Evolutionary conservation across 2,329 filamentous ascomycete species (phyloP).

Genomic region (Cadophora sp.): DNA sequence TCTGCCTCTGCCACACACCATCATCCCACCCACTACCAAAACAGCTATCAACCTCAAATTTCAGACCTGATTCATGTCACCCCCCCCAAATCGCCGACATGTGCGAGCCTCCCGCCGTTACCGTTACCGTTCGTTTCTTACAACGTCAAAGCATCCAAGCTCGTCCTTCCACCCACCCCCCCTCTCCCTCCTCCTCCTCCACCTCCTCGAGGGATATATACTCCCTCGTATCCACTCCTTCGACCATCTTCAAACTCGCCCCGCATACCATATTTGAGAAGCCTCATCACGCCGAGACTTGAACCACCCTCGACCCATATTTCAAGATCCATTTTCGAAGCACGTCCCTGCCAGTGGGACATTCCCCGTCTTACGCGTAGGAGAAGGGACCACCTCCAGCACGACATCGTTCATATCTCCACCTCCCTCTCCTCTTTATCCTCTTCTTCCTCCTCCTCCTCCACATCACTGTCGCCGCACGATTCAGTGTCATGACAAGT

Average conservation of each 20-base stretch:
- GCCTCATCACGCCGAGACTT: slow-evolving; percentile 12
- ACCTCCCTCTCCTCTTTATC: slow-evolving; percentile 10
- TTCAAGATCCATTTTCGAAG: slow-evolving; percentile 16
- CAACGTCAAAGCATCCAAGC: slow-evolving; percentile 10
- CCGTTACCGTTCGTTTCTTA: neutral
- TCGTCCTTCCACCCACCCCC: neutral
- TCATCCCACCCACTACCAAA: neutral
- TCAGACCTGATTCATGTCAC: slow-evolving; percentile 6
- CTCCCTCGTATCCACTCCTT: slow-evolving; percentile 13
- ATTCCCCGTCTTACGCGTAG: slow-evolving; percentile 8
- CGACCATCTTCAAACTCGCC: neutral
- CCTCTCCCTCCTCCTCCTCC: neutral
- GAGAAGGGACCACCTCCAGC: neutral
- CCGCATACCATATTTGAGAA: slow-evolving; percentile 15
- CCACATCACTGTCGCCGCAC: slow-evolving; percentile 13
- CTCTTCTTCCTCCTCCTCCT: slow-evolving; percentile 1
- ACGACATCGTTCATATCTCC: slow-evolving; percentile 5
- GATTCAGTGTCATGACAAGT: slow-evolving; percentile 20
- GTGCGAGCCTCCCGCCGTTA: slow-evolving; percentile 3
- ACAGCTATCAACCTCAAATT: neutral
- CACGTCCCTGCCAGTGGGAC: slow-evolving; percentile 9
- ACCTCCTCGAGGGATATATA: slow-evolving; percentile 14
- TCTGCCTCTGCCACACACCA: neutral
- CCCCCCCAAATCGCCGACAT: slow-evolving; percentile 4
- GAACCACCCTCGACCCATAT: slow-evolving; percentile 13